A percentile compares a stretch with the other conserved stretches of the same genome.
Evolutionary conservation across 768 basidiomycete genomes (phyloP).

Genomic region (Russula earlei): DNA sequence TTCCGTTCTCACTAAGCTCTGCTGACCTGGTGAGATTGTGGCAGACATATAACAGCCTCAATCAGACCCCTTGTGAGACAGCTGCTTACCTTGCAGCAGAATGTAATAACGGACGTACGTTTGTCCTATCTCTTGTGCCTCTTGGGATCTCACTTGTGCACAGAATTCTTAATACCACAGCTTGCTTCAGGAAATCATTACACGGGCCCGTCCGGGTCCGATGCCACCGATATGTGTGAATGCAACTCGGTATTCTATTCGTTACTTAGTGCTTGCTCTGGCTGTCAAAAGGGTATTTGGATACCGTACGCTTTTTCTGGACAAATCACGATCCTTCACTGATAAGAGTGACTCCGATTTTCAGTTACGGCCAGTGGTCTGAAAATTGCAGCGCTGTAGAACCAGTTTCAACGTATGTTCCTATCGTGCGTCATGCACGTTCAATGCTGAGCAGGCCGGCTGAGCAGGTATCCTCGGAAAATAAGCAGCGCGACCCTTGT

Average conservation of each 20-base stretch:
- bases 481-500: not conserved
- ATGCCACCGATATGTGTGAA: not conserved
- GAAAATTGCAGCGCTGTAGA: not conserved
- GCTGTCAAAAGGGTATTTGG: slow-evolving; percentile 9
- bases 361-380: slow-evolving; percentile 2
- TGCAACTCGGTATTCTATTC: slow-evolving; percentile 13
- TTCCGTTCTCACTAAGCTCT: not conserved
- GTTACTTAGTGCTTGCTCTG: slow-evolving; percentile 1
- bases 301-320: not conserved
- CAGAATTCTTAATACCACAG: slow-evolving; percentile 5
- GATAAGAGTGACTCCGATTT: not conserved
- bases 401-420: not conserved
- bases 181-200: not conserved
- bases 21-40: not conserved
- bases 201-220: not conserved
- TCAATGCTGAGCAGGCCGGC: not conserved
- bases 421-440: not conserved
- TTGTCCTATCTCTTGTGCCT: not conserved
- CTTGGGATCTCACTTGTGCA: not conserved
- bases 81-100: slow-evolving; percentile 8
- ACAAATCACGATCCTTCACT: not conserved
- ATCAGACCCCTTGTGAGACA: slow-evolving; percentile 2
- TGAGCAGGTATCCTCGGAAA: not conserved
- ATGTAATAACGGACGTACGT: not conserved
- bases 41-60: slow-evolving; percentile 8